These are phyloP conservation scores for Bauhinia variegata DNA, from an alignment of 306 rosid genomes.

Conservation along the genomic window DNA sequence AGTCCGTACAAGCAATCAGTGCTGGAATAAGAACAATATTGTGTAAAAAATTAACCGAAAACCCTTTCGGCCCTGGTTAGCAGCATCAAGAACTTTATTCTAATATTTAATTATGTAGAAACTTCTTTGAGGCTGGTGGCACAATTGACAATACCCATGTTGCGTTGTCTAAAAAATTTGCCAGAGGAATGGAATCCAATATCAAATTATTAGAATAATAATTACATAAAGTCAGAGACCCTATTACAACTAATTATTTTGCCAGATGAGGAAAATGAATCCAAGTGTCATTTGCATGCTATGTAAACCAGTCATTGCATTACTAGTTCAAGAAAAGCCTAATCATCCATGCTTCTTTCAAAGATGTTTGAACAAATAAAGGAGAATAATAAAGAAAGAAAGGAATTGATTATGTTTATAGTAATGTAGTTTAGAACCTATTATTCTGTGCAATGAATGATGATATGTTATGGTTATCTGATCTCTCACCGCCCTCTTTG, in stretches of 20 bases:
- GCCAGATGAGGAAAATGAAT: slow-evolving; percentile 1
- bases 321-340: neutral
- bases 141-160: slow-evolving; percentile 23
- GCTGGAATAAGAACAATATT: slow-evolving; percentile 52
- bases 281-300: slow-evolving; percentile 37
- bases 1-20: slow-evolving; percentile 38
- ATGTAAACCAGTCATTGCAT: neutral
- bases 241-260: no score
- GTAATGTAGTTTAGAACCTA: slow-evolving; percentile 4
- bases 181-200: slow-evolving; percentile 36
- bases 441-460: neutral
- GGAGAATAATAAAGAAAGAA: neutral
- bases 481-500: neutral
- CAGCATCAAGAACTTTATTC: slow-evolving; percentile 48
- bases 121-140: slow-evolving; percentile 37
- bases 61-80: slow-evolving; percentile 48
- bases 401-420: slow-evolving; percentile 22
- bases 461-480: neutral
- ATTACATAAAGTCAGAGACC: slow-evolving; percentile 42
- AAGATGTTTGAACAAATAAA: neutral
- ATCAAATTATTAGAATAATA: slow-evolving; percentile 32
- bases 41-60: slow-evolving; percentile 26
- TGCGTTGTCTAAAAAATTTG: slow-evolving; percentile 22
- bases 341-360: no score
- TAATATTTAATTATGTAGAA: slow-evolving; percentile 21